Percentiles rank a stretch among this genome's conserved stretches.
phyloP scores from a whole-genome alignment of 352 stramenopile species.

The Globisporangium canariense region DNA sequence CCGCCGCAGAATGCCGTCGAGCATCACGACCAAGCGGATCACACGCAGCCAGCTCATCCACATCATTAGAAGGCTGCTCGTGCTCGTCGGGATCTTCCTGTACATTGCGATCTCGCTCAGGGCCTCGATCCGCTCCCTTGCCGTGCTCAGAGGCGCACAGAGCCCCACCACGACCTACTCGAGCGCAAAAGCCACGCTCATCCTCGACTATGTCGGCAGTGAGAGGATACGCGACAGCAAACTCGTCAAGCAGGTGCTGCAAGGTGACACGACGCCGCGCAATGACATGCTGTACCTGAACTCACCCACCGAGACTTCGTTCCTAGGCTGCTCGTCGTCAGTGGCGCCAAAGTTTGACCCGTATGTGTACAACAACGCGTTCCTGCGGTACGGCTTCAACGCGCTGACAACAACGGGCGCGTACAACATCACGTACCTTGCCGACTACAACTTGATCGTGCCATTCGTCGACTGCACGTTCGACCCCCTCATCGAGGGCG shows the following conservation, averaged over 20 bases:
- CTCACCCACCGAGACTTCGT: conserved; percentile 16
- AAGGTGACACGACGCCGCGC: conserved; percentile 26
- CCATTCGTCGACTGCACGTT: conserved; percentile 23
- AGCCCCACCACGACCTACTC: neutral
- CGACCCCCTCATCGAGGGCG: neutral
- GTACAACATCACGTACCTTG: conserved; percentile 19
- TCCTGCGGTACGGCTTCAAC: conserved; percentile 5
- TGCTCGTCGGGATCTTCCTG: neutral
- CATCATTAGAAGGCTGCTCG: conserved; percentile 2
- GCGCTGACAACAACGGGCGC: conserved; percentile 6
- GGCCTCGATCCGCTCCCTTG: neutral
- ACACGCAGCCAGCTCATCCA: neutral
- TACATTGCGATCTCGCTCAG: conserved; percentile 11
- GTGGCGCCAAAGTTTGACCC: neutral
- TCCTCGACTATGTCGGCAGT: conserved; percentile 25
- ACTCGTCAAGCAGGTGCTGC: conserved; percentile 21
- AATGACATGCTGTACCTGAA: conserved; percentile 32
- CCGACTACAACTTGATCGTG: conserved; percentile 27
- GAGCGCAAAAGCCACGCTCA: conserved; percentile 17
- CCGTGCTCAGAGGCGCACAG: neutral
- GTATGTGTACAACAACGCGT: conserved; percentile 9
- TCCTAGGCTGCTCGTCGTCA: conserved; percentile 16
- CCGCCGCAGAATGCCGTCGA: neutral
- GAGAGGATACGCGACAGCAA: conserved; percentile 28
- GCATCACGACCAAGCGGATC: neutral